phyloP scores from a whole-genome alignment of 176 grass and related monocot species.

The Musa beccarii region DNA sequence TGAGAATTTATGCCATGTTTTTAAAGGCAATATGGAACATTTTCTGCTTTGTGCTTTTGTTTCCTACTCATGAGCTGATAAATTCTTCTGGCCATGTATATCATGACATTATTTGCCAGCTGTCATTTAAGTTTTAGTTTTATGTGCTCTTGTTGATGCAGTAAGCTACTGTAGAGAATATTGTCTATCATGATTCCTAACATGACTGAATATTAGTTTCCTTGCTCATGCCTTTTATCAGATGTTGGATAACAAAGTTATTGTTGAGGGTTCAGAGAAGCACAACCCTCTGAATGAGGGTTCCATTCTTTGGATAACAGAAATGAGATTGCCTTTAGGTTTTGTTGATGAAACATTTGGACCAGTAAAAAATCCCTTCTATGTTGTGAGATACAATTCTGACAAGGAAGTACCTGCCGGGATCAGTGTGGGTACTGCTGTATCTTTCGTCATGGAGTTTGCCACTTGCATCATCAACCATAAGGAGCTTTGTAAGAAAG shows the following conservation, averaged over 20 bases:
- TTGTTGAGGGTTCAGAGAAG: slow-evolving; percentile 72
- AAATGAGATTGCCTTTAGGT: slow-evolving; percentile 55
- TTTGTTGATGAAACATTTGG: slow-evolving; percentile 87
- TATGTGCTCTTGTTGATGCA: background rate
- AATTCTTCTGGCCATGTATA: background rate
- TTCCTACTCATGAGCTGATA: background rate
- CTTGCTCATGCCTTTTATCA: slow-evolving; percentile 22
- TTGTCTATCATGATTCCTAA: background rate
- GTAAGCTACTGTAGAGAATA: background rate
- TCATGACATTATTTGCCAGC: background rate
- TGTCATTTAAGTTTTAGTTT: background rate
- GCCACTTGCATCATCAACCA: slow-evolving; percentile 68
- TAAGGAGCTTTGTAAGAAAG: slow-evolving; percentile 62
- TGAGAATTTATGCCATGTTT: no score
- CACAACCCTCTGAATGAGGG: slow-evolving; percentile 83
- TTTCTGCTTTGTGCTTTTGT: background rate
- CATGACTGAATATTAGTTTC: background rate
- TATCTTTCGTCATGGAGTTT: slow-evolving; percentile 74
- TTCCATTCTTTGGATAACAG: slow-evolving; percentile 87
- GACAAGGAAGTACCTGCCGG: slow-evolving; percentile 51
- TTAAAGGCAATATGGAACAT: no score
- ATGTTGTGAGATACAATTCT: slow-evolving; percentile 72
- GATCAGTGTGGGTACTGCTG: slow-evolving; percentile 47
- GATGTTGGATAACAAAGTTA: slow-evolving; percentile 69
- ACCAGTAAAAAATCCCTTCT: slow-evolving; percentile 85